These are phyloP conservation scores for Solanum chacoense DNA, from an alignment of 305 asterid species.

Conservation along the genomic window DNA sequence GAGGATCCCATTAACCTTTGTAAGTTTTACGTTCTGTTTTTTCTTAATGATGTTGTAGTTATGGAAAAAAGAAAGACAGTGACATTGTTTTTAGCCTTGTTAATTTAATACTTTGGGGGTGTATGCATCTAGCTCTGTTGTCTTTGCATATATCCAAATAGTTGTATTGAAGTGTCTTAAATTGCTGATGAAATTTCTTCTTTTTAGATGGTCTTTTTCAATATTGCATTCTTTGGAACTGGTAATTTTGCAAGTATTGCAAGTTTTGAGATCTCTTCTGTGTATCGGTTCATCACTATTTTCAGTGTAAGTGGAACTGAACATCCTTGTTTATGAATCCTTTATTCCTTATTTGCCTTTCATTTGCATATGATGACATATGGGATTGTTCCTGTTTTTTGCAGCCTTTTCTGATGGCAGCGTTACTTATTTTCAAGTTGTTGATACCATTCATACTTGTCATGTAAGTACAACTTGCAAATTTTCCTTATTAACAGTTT, in stretches of 20 bases:
- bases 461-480: conserved; percentile 45
- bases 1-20: conserved; percentile 87
- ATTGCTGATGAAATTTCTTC: background rate
- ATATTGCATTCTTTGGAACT: conserved; percentile 95
- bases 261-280: conserved; percentile 95
- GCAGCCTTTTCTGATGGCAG: conserved; percentile 99
- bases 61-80: background rate
- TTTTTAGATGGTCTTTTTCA: conserved; percentile 87
- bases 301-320: conserved; percentile 67
- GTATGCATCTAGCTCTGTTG: background rate
- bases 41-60: background rate
- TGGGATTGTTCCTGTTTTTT: conserved; percentile 13
- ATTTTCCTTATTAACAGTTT: background rate
- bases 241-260: conserved; percentile 97
- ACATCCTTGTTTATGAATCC: background rate
- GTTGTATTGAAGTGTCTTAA: background rate
- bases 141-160: background rate
- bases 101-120: background rate
- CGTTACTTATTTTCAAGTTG: conserved; percentile 79
- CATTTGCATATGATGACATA: conserved; percentile 1
- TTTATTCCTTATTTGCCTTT: background rate
- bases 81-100: background rate
- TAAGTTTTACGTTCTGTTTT: conserved; percentile 24
- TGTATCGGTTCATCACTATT: conserved; percentile 87
- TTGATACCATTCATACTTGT: conserved; percentile 78